phyloP scores from a whole-genome alignment of 176 grass and related monocot species.

The Oryza australiensis region DNA sequence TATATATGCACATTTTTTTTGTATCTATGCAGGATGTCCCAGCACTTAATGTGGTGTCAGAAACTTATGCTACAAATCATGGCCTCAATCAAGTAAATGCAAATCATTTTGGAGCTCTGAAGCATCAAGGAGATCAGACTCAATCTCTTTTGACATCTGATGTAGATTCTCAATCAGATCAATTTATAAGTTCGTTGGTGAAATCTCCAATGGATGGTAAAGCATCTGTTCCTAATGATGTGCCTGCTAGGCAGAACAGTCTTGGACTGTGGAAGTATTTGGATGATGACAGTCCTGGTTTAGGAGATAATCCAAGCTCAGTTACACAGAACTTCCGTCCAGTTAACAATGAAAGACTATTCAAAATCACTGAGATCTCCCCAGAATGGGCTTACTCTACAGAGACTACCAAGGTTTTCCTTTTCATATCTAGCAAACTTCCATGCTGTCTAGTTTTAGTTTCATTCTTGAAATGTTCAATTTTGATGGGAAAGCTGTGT shows the following conservation, averaged over 20 bases:
- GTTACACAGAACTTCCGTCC: background rate
- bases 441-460: slow-evolving; percentile 10
- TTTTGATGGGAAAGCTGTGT: slow-evolving; percentile 7
- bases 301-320: slow-evolving; percentile 39
- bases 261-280: slow-evolving; percentile 61
- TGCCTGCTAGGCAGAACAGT: slow-evolving; percentile 56
- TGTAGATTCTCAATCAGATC: slow-evolving; percentile 42
- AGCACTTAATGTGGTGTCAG: slow-evolving; percentile 21
- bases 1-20: slow-evolving; percentile 14
- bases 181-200: slow-evolving; percentile 27
- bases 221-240: slow-evolving; percentile 32
- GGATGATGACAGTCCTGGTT: slow-evolving; percentile 45
- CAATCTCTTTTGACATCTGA: slow-evolving; percentile 31
- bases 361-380: slow-evolving; percentile 82
- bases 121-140: slow-evolving; percentile 41
- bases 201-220: slow-evolving; percentile 27
- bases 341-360: slow-evolving; percentile 31
- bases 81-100: slow-evolving; percentile 30
- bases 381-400: slow-evolving; percentile 88
- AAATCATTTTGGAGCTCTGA: slow-evolving; percentile 34
- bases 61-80: slow-evolving; percentile 40
- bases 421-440: slow-evolving; percentile 28
- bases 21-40: slow-evolving; percentile 36
- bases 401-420: slow-evolving; percentile 66
- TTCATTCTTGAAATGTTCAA: background rate